Base-by-base conservation (phyloP, 2,329 filamentous ascomycete species). In the Ceratocystis alfenasii region DNA sequence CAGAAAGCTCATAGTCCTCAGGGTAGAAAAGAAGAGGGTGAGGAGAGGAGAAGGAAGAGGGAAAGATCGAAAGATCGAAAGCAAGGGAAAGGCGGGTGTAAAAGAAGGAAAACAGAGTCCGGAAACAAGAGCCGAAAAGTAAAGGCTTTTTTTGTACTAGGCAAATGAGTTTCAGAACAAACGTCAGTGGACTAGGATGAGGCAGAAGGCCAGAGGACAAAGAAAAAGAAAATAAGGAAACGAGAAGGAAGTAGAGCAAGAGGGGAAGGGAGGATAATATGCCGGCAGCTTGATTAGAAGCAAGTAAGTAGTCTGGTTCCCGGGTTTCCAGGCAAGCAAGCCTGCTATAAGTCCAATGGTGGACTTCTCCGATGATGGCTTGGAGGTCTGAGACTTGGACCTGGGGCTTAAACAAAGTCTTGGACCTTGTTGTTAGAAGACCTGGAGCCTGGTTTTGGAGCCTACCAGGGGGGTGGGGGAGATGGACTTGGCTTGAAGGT, bases 41-140 rank as follows among this genome's bases (percentile, higher is more conserved):
- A 6, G 15, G 22, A 20, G 22, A 53, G 22, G 6, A 53, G 48
- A 53, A 22, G 20, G 25, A 17, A 12, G 25, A 57, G 25, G 30
- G 22, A 57, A n/a, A 57, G 17, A 28, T 30, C 6, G 28, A 57
- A 57, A 33, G 30, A 28, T 57, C 15, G 22, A 57, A 55, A 28
- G 20, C 50, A 25, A 55, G 20, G 12, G 30, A n/a, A 17, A 33
- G 28, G 33, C 20, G 12, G 25, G 12, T 55, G 20, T 55, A 25
- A 17, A 55, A 55, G 53, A 57, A 57, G 53, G 12, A 28, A 30
- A n/a, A 57, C 28, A 33, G 30, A 57, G 53, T 57, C 53, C 53
- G 53, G 53, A 57, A 57, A 57, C 53, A 57, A 57, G 53, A 57
- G 53, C 53, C 53, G 53, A 57, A 57, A n/a, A 7, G 53, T 7